phyloP scores from a whole-genome alignment of 1,139 yeast genomes.

The Kluyveromyces sp. region DNA sequence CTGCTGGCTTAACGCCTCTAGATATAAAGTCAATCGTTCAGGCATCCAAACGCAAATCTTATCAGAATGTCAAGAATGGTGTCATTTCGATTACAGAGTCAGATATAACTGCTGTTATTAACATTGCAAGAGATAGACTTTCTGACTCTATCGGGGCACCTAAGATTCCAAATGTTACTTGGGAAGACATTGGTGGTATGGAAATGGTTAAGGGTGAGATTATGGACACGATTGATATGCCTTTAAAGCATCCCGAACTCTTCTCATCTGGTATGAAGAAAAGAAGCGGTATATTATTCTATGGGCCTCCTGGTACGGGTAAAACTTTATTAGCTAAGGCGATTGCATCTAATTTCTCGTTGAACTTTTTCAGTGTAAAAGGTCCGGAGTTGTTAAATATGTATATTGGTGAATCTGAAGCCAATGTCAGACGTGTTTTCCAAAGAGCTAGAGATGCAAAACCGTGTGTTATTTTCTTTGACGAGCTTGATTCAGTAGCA shows the following conservation, averaged over 20 bases:
- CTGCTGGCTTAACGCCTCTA: constrained; percentile 88
- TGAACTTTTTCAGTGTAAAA: constrained; percentile 90
- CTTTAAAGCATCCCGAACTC: constrained; percentile 83
- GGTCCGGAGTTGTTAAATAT: constrained; percentile 93
- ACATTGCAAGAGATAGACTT: constrained; percentile 77
- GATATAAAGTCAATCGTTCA: constrained; percentile 70
- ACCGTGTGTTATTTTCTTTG: constrained; percentile 95
- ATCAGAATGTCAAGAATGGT: constrained; percentile 36
- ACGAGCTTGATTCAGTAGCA: constrained; percentile 95
- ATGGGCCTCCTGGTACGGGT: constrained; percentile 99
- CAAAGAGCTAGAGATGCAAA: constrained; percentile 92
- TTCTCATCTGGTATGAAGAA: constrained; percentile 85
- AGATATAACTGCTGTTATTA: constrained; percentile 62
- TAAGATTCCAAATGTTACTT: constrained; percentile 83
- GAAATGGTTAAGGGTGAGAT: constrained; percentile 87
- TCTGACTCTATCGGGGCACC: constrained; percentile 97
- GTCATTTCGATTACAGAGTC: constrained; percentile 17
- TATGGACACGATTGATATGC: constrained; percentile 92
- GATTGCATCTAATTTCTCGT: constrained; percentile 87
- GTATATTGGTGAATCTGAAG: constrained; percentile 98
- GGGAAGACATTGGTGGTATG: constrained; percentile 79
- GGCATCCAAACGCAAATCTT: constrained; percentile 52
- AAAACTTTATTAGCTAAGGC: constrained; percentile 93
- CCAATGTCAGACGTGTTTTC: constrained; percentile 89
- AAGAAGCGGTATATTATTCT: constrained; percentile 86